phyloP scores from a whole-genome alignment of 139 green algal species.

The Ulvella scutata region DNA sequence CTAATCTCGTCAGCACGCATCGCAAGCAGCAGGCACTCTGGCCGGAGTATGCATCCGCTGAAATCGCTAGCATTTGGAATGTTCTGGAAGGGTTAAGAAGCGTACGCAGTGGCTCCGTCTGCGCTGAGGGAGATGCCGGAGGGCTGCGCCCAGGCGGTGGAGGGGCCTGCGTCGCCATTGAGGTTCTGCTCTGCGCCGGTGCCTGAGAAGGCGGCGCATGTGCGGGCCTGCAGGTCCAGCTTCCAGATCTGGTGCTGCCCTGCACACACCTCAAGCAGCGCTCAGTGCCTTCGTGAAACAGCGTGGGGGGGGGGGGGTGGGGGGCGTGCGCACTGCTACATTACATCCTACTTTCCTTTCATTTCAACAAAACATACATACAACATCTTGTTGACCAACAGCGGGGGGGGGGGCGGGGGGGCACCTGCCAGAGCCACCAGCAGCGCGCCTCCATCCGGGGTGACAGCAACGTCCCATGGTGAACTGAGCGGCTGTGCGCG shows the following conservation, averaged over 20 bases:
- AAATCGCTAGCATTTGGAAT: too few species aligned
- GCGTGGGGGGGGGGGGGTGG: too few species aligned
- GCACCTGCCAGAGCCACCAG: slow-evolving; percentile 15
- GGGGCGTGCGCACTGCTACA: too few species aligned
- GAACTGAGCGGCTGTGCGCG: slow-evolving; percentile 48
- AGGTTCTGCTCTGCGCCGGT: slow-evolving; percentile 55
- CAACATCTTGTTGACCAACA: slow-evolving; percentile 6
- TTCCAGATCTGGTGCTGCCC: slow-evolving; percentile 64
- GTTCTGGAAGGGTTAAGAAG: too few species aligned
- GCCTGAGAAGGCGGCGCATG: slow-evolving; percentile 28
- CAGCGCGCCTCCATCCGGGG: background rate
- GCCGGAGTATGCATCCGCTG: too few species aligned
- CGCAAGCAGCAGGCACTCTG: too few species aligned
- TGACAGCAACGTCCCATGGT: slow-evolving; percentile 51
- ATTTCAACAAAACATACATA: too few species aligned
- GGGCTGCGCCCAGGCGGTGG: slow-evolving; percentile 54
- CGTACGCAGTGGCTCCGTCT: background rate
- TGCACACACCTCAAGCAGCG: too few species aligned
- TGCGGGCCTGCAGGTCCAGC: slow-evolving; percentile 19
- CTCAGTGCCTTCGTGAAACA: too few species aligned
- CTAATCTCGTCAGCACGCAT: too few species aligned
- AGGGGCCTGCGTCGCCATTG: slow-evolving; percentile 29
- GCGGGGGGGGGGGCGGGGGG: background rate
- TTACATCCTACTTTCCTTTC: too few species aligned
- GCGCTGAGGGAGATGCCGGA: slow-evolving; percentile 36